Evolutionary conservation across 2,329 filamentous ascomycete genomes (phyloP), one percentile per base, ranked within the genome.

Genomic region (Metarhizium brunneum): DNA sequence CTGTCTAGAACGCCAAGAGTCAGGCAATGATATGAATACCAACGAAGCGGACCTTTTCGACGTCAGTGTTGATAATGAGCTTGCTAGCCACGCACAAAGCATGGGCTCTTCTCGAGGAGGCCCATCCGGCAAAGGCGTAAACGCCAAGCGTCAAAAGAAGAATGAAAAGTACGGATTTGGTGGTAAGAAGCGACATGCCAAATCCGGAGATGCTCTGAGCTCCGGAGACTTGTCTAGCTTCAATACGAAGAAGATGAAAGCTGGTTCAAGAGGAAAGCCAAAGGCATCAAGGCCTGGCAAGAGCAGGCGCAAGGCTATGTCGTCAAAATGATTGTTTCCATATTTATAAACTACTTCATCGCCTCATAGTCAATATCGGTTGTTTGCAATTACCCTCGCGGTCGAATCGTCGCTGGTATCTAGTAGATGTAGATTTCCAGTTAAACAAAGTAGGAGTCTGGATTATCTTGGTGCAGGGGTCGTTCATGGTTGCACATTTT

Each of bases 111-210:
- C 73, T 56, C 65, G 65, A 30, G 20, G 42, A 10, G 42, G 64
- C 63, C 43, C 60, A 59, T 29, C 67, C 56, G 18, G 56, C 58
- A 32, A 63, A 61, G 47, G 62, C 59, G 29, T 71, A 30, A 87
- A 85, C 67, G 65, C 69, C 60, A 97, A 97, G 78, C 86, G 94
- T 58, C 83, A 88, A 69, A 96, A 95, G 84, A 96, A 95, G 78
- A 86, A 99, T 69, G 82, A 88, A 62, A 96, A 96, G 76, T 97
- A 86, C 70, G 94, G 94, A 29, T 96, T 92, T 67, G 94, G 94
- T 58, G 94, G 94, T 64, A 96, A 96, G 84, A 99, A 99, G 81
- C 81, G 87, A 55, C 85, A 91, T 69, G 74, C 80, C 56, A 99
- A 99, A 83, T 96, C 91, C 58, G 90, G 90, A 63, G 92, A 96